These are phyloP conservation scores for Nigrospora osmanthi DNA, from an alignment of 2,329 filamentous ascomycete genomes.

Conservation along the genomic window DNA sequence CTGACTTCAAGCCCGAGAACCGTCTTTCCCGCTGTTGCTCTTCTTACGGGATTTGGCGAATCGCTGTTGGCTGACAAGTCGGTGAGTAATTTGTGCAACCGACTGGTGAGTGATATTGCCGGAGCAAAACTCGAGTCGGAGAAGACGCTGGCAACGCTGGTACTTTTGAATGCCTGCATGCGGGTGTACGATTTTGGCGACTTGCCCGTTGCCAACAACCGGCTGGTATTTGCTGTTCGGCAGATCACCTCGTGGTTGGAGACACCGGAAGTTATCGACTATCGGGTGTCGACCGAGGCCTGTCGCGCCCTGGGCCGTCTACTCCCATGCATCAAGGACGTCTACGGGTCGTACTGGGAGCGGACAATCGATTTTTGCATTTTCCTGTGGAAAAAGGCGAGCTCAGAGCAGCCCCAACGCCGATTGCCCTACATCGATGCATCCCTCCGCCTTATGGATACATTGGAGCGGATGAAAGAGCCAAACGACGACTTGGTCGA, in stretches of 20 bases:
- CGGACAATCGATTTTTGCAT: slow-evolving; percentile 52
- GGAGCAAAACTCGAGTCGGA: slow-evolving; percentile 34
- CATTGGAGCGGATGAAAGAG: slow-evolving; percentile 57
- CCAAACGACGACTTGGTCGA: slow-evolving; percentile 83
- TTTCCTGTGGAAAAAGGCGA: slow-evolving; percentile 45
- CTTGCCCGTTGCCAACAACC: slow-evolving; percentile 54
- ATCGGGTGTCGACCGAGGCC: slow-evolving; percentile 38
- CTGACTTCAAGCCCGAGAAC: slow-evolving; percentile 39
- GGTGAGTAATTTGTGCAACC: slow-evolving; percentile 48
- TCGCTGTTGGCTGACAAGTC: slow-evolving; percentile 37
- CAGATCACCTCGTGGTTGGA: slow-evolving; percentile 68
- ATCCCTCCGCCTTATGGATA: slow-evolving; percentile 62
- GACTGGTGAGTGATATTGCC: slow-evolving; percentile 52
- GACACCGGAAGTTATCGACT: slow-evolving; percentile 32
- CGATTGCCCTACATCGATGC: slow-evolving; percentile 59
- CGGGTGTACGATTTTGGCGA: slow-evolving; percentile 42
- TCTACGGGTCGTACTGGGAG: slow-evolving; percentile 87
- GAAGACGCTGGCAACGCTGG: slow-evolving; percentile 39
- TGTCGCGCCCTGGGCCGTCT: slow-evolving; percentile 52
- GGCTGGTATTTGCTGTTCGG: slow-evolving; percentile 75
- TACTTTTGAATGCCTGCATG: slow-evolving; percentile 45
- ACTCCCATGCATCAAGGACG: slow-evolving; percentile 66
- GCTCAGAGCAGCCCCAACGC: slow-evolving; percentile 31
- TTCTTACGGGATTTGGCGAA: slow-evolving; percentile 45
- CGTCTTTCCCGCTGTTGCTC: slow-evolving; percentile 38